Evolutionary conservation across 305 asterid genomes (phyloP), one percentile per base, ranked within the genome.

Genomic region (Lippia alba): DNA sequence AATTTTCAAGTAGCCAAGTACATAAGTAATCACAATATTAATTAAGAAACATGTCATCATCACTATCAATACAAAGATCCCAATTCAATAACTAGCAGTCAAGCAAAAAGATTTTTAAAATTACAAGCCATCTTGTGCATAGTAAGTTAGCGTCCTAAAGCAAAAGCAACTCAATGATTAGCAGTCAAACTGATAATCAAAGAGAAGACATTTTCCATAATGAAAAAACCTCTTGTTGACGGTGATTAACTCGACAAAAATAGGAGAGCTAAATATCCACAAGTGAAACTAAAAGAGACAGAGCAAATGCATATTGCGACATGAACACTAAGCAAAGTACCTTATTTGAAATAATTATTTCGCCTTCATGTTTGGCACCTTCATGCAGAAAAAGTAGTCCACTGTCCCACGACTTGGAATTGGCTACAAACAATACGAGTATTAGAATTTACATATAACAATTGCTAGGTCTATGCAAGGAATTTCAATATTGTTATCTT

Each of bases 321-420:
- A 61, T 40, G 65, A 51, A 59, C 36, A 61, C 17, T 36, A 41
- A 24, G 71, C 67, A 70, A 63, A 69, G 63, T 80, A 94, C 99
- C 98, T 88, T 82, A 64, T 78, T 74, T 63, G 89, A 79, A 74
- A 76, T 80, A 65, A 33, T 79, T 74, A 81, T 78, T 67, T 76
- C 96, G 72, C 81, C 88, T 76, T 84, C 90, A 69, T 82, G 82
- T 66, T 84, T 24, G 30, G 30, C 96, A 74, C 81, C 88, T 76
- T 84, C 90, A 69, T 82, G 82, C 64, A 83, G 91, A 78, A 92
- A 87, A 77, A 86, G 80, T 73, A 95, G 82, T 62, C 98, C 98
- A 61, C 58, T 83, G 57, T 79, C 86, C 99, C 97, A 92, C 51
- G 74, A 56, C 74, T 90, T 90, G 33, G 98, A 89, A 74, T 85